Conservation (phyloP, 768 basidiomycete genomes). For the Dentipellis fragilis region DNA sequence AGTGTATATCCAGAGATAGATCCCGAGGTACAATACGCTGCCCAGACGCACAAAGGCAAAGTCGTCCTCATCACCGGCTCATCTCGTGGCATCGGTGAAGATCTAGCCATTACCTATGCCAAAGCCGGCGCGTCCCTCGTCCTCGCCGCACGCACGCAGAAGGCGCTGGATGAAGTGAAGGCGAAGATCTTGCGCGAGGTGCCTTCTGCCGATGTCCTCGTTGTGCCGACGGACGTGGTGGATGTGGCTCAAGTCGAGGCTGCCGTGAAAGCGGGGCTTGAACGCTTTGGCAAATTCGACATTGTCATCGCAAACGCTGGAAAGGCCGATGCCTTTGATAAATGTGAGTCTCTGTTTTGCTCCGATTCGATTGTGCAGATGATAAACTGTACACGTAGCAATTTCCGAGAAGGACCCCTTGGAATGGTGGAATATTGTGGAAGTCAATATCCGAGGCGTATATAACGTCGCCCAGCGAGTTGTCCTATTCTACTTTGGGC, state of each 20-base stretch:
- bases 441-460: slow-evolving; percentile 5
- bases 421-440: slow-evolving; percentile 3
- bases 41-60: slow-evolving; percentile 4
- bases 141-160: slow-evolving; percentile 1
- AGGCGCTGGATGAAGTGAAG: not conserved
- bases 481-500: not conserved
- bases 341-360: not conserved
- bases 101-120: slow-evolving; percentile 8
- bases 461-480: slow-evolving; percentile 4
- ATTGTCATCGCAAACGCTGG: slow-evolving; percentile 6
- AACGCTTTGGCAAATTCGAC: slow-evolving; percentile 1
- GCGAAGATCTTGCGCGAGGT: not conserved
- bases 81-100: slow-evolving; percentile 14
- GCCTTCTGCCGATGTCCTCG: not conserved
- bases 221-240: slow-evolving; percentile 1
- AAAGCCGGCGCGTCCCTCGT: slow-evolving; percentile 12
- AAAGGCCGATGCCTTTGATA: not conserved
- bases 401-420: slow-evolving; percentile 1
- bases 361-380: too few species aligned
- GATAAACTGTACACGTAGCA: not conserved
- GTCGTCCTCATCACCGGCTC: slow-evolving; percentile 17
- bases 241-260: not conserved
- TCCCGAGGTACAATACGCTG: not conserved
- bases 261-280: not conserved
- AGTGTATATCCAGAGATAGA: slow-evolving; percentile 5